Evolutionary conservation across 805 yeast species (phyloP), one percentile per base, ranked within the genome.

Genomic region (Pichia rugopelliculosa): DNA sequence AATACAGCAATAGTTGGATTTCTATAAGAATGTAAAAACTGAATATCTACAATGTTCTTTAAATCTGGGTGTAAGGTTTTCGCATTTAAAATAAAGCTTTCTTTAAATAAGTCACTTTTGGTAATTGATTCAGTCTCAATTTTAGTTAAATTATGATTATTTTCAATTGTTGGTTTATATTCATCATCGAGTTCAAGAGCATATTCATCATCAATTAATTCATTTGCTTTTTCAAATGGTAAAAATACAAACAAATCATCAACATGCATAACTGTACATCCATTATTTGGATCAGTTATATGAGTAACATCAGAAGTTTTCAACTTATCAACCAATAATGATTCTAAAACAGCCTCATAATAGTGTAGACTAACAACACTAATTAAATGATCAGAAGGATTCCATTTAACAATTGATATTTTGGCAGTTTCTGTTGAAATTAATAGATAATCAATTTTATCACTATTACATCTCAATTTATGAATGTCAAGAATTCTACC

Each of bases 301-400:
- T 85, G 70, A 9, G 67, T 66, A 0, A 85, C 66, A 6, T 65
- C 61, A 45, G 68, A 52, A 56, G 56, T 58, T 13, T 59, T 55
- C 22, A 64, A 55, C 21, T 65, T 65, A 45, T 73, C 79, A 42
- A 73, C 67, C 2, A 80, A 73, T 11, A 72, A 57, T 30, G 73
- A 69, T 38, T 74, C 74, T 44, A 88, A 69, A 23, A 78, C 77
- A 39, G 79, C 76, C 56, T 91, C 97, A 63, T 90, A 93, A 61
- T 77, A 88, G 66, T 93, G 99, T 44, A 93, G 68, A 44, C 96
- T 85, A 1, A 79, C 74, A 0, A 96, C 87, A 23, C 75, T 70
- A n/a, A 91, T 70, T 1, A 75, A 57, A 53, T 78, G 71, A n/a
- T 56, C 60, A 4, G 58, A 63, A 4, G 65, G 62, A 57, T 88